Conservation (phyloP, 2,329 filamentous ascomycete genomes). For the Lachnellula suecica region DNA sequence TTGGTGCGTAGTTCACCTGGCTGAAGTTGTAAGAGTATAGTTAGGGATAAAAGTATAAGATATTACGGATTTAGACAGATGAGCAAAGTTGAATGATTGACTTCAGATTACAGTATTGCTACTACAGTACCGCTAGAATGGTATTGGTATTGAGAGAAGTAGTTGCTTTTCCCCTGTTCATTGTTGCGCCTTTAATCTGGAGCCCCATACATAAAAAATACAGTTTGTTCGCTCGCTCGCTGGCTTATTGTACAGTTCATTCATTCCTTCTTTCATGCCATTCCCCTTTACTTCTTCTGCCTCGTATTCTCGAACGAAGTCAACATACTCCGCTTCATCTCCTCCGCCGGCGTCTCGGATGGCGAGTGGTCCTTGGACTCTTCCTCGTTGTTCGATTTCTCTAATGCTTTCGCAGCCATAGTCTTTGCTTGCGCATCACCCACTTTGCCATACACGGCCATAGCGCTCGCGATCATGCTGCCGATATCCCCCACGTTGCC, state of each 20-base stretch:
- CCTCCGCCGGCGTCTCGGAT: conserved; percentile 34
- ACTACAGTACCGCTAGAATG: neutral
- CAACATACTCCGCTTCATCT: conserved; percentile 47
- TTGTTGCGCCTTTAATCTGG: conserved; percentile 11
- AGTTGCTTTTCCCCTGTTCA: neutral
- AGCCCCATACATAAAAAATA: conserved; percentile 9
- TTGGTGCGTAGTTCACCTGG: too few relatives aligned
- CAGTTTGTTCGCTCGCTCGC: neutral
- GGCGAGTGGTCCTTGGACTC: conserved; percentile 15
- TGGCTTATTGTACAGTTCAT: conserved; percentile 18
- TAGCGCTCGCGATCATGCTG: conserved; percentile 93
- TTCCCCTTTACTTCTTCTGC: conserved; percentile 24
- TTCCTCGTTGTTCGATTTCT: conserved; percentile 22
- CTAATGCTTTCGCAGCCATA: conserved; percentile 54
- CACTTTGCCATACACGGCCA: conserved; percentile 94
- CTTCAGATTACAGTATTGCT: conserved; percentile 5
- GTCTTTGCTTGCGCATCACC: conserved; percentile 73
- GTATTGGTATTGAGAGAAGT: conserved; percentile 1
- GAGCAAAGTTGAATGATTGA: conserved; percentile 3
- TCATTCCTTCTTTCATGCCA: conserved; percentile 3
- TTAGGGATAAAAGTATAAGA: too few relatives aligned
- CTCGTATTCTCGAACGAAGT: conserved; percentile 44
- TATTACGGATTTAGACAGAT: too few relatives aligned
- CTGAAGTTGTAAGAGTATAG: too few relatives aligned
- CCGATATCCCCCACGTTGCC: conserved; percentile 96